Base-by-base conservation (phyloP, 2,329 filamentous ascomycete species). In the Alternaria rosae region DNA sequence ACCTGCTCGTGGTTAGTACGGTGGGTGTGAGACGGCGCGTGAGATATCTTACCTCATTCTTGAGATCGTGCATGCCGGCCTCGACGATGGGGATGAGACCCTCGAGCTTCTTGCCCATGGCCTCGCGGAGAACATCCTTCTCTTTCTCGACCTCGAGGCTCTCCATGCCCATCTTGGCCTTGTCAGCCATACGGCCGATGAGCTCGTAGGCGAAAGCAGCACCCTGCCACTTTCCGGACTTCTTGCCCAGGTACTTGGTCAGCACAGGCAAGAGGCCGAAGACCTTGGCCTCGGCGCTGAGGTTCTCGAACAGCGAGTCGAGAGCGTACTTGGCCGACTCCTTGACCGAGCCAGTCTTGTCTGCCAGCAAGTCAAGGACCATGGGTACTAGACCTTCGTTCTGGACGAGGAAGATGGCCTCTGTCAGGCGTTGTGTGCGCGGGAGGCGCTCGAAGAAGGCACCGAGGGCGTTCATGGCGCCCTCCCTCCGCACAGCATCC, bases 151-250 rank as follows among this genome's bases (percentile, higher is more conserved):
- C 90, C 76, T 97, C 93, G 79, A 91, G 91, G 75, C 88, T 92
- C 62, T 92, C 93, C 65, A 92, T 88, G 57, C 91, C 89, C 79
- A 96, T 89, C 85, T 96, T 91, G 42, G 94, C 92, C 85, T 96
- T 97, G 78, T 97, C 92, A 50, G 95, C 95, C 91, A 98, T 97
- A 80, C 90, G 92, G 78, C 95, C 93, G 61, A 99, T 83, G 66
- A 98, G 81, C 79, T 91, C 89, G 76, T 91, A 91, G 47, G 92
- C 95, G 63, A 91, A 94, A 55, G 97, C 92, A 15, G 92, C 92
- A 63, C 95, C 95, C 82, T 99, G 95, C 95, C 95, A 99, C 82
- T 99, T 99, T 69, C 92, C 94, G 15, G 93, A 91, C 75, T 88
- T 89, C 82, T 93, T 96, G 76, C 85, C 85, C 28, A 99, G 85